A percentile compares a stretch with the other conserved stretches of the same genome.
Evolutionary conservation across 805 yeast species (phyloP).

Genomic region (Jamesozyma piceae): DNA sequence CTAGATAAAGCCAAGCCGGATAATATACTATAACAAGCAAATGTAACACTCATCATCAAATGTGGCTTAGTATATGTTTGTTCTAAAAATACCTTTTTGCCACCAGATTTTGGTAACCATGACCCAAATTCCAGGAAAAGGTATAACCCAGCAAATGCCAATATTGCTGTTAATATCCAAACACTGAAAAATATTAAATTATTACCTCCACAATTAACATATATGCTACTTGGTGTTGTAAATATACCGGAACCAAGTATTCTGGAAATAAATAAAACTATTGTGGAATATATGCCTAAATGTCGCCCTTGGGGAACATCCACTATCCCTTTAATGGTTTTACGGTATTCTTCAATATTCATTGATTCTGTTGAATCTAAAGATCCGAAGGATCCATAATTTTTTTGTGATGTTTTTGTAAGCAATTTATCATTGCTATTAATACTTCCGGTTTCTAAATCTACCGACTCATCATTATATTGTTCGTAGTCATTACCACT

Average conservation of each 20-base stretch:
- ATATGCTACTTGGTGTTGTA: conserved; percentile 60
- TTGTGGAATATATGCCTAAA: conserved; percentile 58
- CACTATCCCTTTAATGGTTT: conserved; percentile 3
- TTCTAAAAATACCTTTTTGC: conserved; percentile 64
- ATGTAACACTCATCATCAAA: conserved; percentile 43
- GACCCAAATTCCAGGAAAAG: conserved; percentile 64
- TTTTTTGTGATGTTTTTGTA: neutral
- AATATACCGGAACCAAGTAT: conserved; percentile 74
- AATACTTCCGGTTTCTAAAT: neutral
- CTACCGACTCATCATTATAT: neutral
- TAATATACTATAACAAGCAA: conserved; percentile 40
- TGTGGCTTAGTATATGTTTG: conserved; percentile 54
- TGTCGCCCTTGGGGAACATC: conserved; percentile 64
- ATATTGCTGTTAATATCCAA: conserved; percentile 53
- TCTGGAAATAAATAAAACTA: conserved; percentile 54
- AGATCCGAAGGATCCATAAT: conserved; percentile 7
- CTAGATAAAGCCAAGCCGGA: conserved; percentile 50
- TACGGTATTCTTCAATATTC: conserved; percentile 1
- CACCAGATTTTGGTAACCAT: conserved; percentile 65
- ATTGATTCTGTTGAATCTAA: conserved; percentile 5
- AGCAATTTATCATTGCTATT: neutral
- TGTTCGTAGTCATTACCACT: neutral
- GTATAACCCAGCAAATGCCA: conserved; percentile 59
- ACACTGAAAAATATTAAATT: conserved; percentile 48
- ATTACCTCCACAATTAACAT: conserved; percentile 60